Evolutionary conservation across 495 filamentous ascomycete species (phyloP).

Genomic region (Penicillium canescens): DNA sequence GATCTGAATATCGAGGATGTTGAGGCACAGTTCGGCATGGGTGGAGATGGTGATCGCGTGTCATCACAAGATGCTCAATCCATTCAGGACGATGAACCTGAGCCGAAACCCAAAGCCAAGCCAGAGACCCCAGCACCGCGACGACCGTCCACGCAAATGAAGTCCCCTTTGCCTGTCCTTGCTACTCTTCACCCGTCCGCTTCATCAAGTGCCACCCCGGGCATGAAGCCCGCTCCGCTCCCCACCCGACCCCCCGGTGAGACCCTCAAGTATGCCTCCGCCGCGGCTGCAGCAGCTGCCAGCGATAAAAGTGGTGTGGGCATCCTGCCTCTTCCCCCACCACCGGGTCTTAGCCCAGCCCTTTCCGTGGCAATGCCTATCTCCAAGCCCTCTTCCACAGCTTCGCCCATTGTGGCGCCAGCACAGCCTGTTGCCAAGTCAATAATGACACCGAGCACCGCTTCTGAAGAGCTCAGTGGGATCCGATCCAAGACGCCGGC

Average conservation of each 20-base stretch:
- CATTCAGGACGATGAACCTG: conserved; percentile 77
- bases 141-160: conserved; percentile 87
- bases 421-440: conserved; percentile 52
- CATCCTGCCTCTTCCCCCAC: conserved; percentile 89
- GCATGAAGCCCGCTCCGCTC: conserved; percentile 89
- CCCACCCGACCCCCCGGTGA: conserved; percentile 85
- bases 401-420: conserved; percentile 53
- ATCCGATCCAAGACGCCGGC: conserved; percentile 50
- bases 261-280: conserved; percentile 93
- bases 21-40: conserved; percentile 80
- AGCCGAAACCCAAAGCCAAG: conserved; percentile 59
- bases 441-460: conserved; percentile 31
- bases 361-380: conserved; percentile 43
- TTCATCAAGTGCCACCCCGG: conserved; percentile 61
- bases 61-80: conserved; percentile 97
- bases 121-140: conserved; percentile 51
- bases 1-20: conserved; percentile 89
- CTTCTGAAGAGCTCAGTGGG: conserved; percentile 35
- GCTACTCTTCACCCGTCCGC: conserved; percentile 66
- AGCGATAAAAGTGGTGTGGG: conserved; percentile 85
- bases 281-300: conserved; percentile 90
- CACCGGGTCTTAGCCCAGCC: conserved; percentile 62
- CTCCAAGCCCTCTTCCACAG: conserved; percentile 49
- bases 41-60: conserved; percentile 75
- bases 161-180: conserved; percentile 86